Evolutionary conservation across 2,329 filamentous ascomycete genomes (phyloP).

Genomic region (Penicillium sp.): DNA sequence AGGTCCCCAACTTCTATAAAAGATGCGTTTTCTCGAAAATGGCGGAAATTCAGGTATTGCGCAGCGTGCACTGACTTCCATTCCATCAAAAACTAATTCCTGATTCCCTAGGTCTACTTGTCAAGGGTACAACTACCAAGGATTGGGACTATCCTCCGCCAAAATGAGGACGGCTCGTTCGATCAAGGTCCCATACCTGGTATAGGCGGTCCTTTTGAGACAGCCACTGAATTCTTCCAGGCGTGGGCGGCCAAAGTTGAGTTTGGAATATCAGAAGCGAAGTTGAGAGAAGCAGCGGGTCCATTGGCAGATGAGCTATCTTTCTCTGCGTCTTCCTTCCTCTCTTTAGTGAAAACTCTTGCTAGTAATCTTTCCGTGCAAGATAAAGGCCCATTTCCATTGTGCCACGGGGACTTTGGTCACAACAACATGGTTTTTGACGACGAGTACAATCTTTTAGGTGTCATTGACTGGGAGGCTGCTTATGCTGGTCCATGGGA

Average conservation of each 20-base stretch:
- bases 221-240: slow-evolving; percentile 5
- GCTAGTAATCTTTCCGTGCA: slow-evolving; percentile 3
- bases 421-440: slow-evolving; percentile 5
- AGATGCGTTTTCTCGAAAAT: slow-evolving; percentile 2
- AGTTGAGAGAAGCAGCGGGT: slow-evolving; percentile 2
- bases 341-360: not conserved
- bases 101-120: not conserved
- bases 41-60: slow-evolving; percentile 5
- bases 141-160: slow-evolving; percentile 4
- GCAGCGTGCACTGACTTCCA: not conserved
- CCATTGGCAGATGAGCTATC: slow-evolving; percentile 3
- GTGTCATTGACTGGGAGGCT: slow-evolving; percentile 6
- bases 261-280: slow-evolving; percentile 3
- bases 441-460: slow-evolving; percentile 2
- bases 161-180: slow-evolving; percentile 3
- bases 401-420: slow-evolving; percentile 3
- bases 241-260: slow-evolving; percentile 2
- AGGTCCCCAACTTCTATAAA: slow-evolving; percentile 1
- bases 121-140: slow-evolving; percentile 5
- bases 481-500: slow-evolving; percentile 4
- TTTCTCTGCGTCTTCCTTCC: slow-evolving; percentile 3
- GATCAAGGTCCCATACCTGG: slow-evolving; percentile 4
- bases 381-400: slow-evolving; percentile 2
- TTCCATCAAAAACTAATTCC: not conserved
- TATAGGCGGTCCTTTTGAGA: slow-evolving; percentile 4